Evolutionary conservation across 2,329 filamentous ascomycete genomes (phyloP).

Genomic region (Ascochyta pisi): DNA sequence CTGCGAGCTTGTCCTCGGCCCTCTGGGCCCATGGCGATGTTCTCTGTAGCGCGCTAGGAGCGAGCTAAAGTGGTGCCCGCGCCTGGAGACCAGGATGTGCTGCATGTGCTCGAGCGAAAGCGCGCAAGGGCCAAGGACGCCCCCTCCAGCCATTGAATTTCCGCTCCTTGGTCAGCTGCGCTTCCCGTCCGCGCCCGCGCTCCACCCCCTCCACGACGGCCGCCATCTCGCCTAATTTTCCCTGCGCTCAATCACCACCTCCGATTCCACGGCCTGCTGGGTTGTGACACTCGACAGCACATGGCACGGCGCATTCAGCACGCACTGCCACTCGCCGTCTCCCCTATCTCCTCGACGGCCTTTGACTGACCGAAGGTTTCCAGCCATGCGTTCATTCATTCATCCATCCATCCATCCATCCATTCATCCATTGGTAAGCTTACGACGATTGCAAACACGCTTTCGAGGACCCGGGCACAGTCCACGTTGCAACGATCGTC

Average conservation of each 20-base stretch:
- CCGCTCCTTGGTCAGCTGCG: slow-evolving; percentile 1
- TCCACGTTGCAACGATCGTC: neutral
- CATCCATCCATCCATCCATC: no score
- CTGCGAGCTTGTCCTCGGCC: no score
- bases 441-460: neutral
- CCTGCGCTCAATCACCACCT: neutral
- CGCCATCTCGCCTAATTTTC: slow-evolving; percentile 11
- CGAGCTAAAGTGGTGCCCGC: slow-evolving; percentile 1
- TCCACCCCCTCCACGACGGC: slow-evolving; percentile 15
- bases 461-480: neutral
- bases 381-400: neutral
- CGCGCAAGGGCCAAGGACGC: neutral
- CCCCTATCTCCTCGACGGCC: neutral
- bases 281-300: no score
- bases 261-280: no score
- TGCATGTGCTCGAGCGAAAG: neutral
- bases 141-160: neutral
- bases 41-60: no score
- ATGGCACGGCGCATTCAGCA: no score
- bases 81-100: neutral
- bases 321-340: neutral
- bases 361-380: neutral
- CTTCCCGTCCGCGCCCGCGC: slow-evolving; percentile 9
- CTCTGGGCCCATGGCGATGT: no score
- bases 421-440: neutral